phyloP scores from a whole-genome alignment of 2,329 filamentous ascomycete species.

The Aureobasidium vineae region DNA sequence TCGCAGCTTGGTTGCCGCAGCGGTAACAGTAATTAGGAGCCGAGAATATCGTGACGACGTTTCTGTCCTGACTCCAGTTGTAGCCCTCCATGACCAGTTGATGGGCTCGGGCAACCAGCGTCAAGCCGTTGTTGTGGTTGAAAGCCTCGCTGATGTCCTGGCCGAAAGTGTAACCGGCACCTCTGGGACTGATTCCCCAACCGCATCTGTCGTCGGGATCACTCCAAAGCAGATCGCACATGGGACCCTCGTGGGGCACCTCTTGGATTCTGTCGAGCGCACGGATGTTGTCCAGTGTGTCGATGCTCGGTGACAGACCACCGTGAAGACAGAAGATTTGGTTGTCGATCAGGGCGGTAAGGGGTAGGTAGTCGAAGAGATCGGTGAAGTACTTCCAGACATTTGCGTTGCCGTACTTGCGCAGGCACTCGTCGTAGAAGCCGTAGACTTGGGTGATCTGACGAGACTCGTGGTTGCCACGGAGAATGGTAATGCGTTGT shows the following conservation, averaged over 20 bases:
- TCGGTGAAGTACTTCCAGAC: constrained; percentile 79
- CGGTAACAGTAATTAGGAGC: constrained; percentile 97
- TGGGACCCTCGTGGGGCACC: constrained; percentile 73
- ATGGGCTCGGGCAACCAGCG: constrained; percentile 91
- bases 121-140: constrained; percentile 98
- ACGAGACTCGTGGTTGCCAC: constrained; percentile 72
- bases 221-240: constrained; percentile 74
- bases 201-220: constrained; percentile 64
- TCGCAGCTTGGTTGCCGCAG: constrained; percentile 83
- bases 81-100: constrained; percentile 99
- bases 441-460: constrained; percentile 78
- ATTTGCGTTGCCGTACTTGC: constrained; percentile 73
- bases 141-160: constrained; percentile 99
- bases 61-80: constrained; percentile 98
- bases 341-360: constrained; percentile 71
- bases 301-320: constrained; percentile 68
- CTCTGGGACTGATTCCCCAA: constrained; percentile 69
- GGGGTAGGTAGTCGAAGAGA: constrained; percentile 73
- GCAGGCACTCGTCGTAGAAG: constrained; percentile 74
- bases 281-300: constrained; percentile 71
- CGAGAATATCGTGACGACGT: constrained; percentile 98
- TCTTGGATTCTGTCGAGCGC: constrained; percentile 72
- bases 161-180: constrained; percentile 46
- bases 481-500: constrained; percentile 68
- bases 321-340: constrained; percentile 72